Conservation (phyloP, 768 basidiomycete genomes). For the Calocera viscosa region DNA sequence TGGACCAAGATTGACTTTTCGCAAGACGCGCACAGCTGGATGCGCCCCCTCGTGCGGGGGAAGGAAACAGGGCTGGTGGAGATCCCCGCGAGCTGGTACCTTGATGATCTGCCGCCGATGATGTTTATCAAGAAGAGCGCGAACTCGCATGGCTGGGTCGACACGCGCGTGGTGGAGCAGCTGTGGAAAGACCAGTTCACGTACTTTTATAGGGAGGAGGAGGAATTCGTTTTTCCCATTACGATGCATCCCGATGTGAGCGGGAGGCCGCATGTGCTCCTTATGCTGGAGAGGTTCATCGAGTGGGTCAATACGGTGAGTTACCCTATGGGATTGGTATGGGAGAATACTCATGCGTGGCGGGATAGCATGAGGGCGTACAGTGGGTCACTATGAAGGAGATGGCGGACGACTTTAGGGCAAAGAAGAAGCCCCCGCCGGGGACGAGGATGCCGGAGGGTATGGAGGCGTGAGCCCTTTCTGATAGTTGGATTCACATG, state of each 20-base stretch:
- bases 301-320: conserved; percentile 49
- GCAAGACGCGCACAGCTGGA: conserved; percentile 50
- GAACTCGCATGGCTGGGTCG: conserved; percentile 71
- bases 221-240: conserved; percentile 58
- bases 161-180: conserved; percentile 50
- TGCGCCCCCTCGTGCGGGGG: conserved; percentile 56
- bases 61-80: conserved; percentile 50
- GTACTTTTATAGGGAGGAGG: conserved; percentile 55
- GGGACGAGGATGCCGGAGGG: conserved; percentile 49
- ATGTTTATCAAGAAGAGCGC: conserved; percentile 59
- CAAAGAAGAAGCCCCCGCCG: conserved; percentile 30
- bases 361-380: conserved; percentile 40
- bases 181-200: conserved; percentile 67
- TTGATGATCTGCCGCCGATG: conserved; percentile 65
- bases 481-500: not conserved
- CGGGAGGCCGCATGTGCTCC: conserved; percentile 58
- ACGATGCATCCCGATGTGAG: conserved; percentile 71
- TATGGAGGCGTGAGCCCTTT: conserved; percentile 17
- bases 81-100: conserved; percentile 61
- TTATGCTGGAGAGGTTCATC: conserved; percentile 69
- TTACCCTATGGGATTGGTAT: too few species aligned
- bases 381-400: conserved; percentile 61
- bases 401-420: conserved; percentile 45
- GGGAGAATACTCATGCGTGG: not conserved
- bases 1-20: conserved; percentile 65